These are phyloP conservation scores for Solanum megistacrolobum DNA, from an alignment of 257 asterid species.

Conservation along the genomic window DNA sequence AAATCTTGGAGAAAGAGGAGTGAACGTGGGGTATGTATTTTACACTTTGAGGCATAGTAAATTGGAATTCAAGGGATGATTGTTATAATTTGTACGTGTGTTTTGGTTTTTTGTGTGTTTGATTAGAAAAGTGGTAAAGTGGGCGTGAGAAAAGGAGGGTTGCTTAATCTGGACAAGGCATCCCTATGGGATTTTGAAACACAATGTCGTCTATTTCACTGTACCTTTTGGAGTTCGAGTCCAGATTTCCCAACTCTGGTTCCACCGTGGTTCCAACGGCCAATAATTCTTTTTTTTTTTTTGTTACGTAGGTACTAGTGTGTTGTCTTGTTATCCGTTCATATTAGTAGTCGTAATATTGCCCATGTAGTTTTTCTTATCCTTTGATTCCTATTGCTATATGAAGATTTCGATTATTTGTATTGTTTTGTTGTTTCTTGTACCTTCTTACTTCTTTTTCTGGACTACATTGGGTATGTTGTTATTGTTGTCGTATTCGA, in stretches of 20 bases:
- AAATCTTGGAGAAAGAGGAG: constrained; percentile 2
- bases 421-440: background rate
- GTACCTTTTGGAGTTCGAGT: constrained; percentile 1
- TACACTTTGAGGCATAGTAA: background rate
- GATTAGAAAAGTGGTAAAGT: constrained; percentile 28
- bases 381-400: too few species aligned
- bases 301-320: too few species aligned
- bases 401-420: background rate
- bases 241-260: constrained; percentile 15
- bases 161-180: constrained; percentile 47
- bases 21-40: constrained; percentile 15
- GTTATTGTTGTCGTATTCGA: background rate
- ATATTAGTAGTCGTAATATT: too few species aligned
- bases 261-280: background rate
- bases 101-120: background rate
- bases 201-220: constrained; percentile 16
- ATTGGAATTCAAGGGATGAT: constrained; percentile 21
- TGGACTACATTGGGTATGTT: background rate
- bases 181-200: constrained; percentile 26
- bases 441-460: background rate
- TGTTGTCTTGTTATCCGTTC: too few species aligned
- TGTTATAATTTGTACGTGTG: constrained; percentile 8
- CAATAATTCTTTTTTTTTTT: background rate
- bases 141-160: constrained; percentile 16
- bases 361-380: too few species aligned